These are phyloP conservation scores for Debaryomycetaceae sp. DNA, from an alignment of 1,139 yeast genomes.

Conservation along the genomic window DNA sequence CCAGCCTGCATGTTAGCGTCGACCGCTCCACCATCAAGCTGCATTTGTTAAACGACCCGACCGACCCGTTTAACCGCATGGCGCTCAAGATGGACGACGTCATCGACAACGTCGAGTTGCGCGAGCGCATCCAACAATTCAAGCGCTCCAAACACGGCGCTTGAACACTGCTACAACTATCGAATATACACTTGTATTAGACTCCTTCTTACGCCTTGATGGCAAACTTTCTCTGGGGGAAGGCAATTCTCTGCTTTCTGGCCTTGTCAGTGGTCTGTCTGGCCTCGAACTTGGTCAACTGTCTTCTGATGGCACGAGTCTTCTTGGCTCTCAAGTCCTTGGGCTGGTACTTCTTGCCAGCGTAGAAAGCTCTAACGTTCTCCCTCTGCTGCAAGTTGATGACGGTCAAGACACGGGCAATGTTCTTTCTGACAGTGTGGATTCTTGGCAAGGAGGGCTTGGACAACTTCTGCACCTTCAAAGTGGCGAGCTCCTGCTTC, in stretches of 20 bases:
- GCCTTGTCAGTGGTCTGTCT: conserved; percentile 80
- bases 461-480: conserved; percentile 94
- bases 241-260: conserved; percentile 87
- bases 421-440: conserved; percentile 95
- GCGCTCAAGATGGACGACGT: conserved; percentile 90
- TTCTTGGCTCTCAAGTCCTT: conserved; percentile 99
- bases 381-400: conserved; percentile 97
- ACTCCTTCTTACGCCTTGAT: conserved; percentile 78
- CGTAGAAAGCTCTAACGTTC: conserved; percentile 91
- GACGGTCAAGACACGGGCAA: conserved; percentile 96
- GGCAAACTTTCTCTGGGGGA: conserved; percentile 98
- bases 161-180: conserved; percentile 10
- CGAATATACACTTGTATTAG: conserved; percentile 19
- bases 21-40: conserved; percentile 92
- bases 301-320: conserved; percentile 99
- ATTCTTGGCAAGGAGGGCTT: conserved; percentile 92
- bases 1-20: conserved; percentile 76
- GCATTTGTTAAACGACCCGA: conserved; percentile 87
- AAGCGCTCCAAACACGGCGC: conserved; percentile 34
- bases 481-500: conserved; percentile 94
- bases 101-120: conserved; percentile 66
- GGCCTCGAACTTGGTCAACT: conserved; percentile 85
- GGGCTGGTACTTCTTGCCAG: conserved; percentile 95
- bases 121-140: conserved; percentile 56
- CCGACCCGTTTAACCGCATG: conserved; percentile 94